A percentile compares a stretch with the other conserved stretches of the same genome.
Evolutionary conservation across 257 asterid species (phyloP).

Genomic region (Solanum gandarillasii): DNA sequence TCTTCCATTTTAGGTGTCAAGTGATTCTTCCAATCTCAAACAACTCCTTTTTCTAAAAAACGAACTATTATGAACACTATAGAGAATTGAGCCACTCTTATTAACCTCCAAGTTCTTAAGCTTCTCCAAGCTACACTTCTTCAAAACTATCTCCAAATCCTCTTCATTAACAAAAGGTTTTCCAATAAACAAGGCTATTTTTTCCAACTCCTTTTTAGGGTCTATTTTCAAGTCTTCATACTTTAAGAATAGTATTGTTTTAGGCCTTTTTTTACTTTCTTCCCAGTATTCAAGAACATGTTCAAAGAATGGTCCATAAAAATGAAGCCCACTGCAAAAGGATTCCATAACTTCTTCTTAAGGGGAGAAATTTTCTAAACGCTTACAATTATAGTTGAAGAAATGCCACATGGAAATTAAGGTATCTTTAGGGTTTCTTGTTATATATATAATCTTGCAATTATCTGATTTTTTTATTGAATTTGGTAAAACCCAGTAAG

Average conservation of each 20-base stretch:
- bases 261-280: not conserved
- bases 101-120: not conserved
- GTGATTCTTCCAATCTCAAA: not conserved
- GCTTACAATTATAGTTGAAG: not conserved
- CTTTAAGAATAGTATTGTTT: not conserved
- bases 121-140: not conserved
- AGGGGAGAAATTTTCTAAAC: not conserved
- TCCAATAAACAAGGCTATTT: not conserved
- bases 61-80: not conserved
- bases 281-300: not conserved
- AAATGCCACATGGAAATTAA: not conserved
- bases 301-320: not conserved
- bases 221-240: not conserved
- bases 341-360: not conserved
- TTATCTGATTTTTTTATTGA: not conserved
- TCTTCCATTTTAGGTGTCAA: not conserved
- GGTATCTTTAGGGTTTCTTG: not conserved
- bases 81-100: not conserved
- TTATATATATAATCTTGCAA: not conserved
- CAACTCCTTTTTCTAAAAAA: not conserved
- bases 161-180: not conserved
- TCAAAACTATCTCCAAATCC: not conserved
- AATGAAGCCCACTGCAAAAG: not conserved
- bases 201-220: not conserved
- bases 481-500: not conserved